Evolutionary conservation across 1,139 yeast genomes (phyloP).

Genomic region (Yamadazyma diddensiae): DNA sequence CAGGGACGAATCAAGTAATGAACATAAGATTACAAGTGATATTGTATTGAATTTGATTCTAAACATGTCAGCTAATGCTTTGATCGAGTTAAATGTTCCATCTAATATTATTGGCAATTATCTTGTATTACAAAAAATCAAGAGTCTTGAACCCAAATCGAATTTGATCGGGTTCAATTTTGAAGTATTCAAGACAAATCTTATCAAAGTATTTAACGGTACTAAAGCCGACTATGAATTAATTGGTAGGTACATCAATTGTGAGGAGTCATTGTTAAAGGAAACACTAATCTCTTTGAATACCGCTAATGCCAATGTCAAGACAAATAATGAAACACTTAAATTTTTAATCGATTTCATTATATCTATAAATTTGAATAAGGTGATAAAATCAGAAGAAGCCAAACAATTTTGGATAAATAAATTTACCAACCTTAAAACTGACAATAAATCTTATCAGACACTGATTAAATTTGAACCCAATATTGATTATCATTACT

Average conservation of each 20-base stretch:
- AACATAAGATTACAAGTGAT: slow-evolving; percentile 12
- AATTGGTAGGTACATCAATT: slow-evolving; percentile 8
- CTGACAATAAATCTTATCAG: slow-evolving; percentile 1
- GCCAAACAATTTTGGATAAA: slow-evolving; percentile 27
- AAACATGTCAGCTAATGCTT: neutral
- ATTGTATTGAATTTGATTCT: slow-evolving; percentile 9
- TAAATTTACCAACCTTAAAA: slow-evolving; percentile 6
- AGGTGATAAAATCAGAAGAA: slow-evolving; percentile 16
- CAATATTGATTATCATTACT: slow-evolving; percentile 18
- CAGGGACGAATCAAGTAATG: slow-evolving; percentile 16
- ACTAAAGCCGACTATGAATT: slow-evolving; percentile 9
- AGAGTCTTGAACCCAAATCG: neutral
- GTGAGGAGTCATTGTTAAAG: slow-evolving; percentile 7
- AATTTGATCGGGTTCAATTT: slow-evolving; percentile 4
- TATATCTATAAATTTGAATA: slow-evolving; percentile 20
- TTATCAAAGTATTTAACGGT: slow-evolving; percentile 13
- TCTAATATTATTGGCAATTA: slow-evolving; percentile 3
- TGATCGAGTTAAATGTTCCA: slow-evolving; percentile 2
- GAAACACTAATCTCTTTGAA: slow-evolving; percentile 8
- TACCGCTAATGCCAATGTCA: slow-evolving; percentile 19
- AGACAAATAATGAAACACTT: slow-evolving; percentile 25
- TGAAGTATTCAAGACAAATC: slow-evolving; percentile 12
- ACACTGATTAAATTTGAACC: slow-evolving; percentile 8
- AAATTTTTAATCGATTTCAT: slow-evolving; percentile 28
- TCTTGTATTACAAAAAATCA: slow-evolving; percentile 1